phyloP scores from a whole-genome alignment of 2,329 filamentous ascomycete species.

The Pseudopyricularia javanii region DNA sequence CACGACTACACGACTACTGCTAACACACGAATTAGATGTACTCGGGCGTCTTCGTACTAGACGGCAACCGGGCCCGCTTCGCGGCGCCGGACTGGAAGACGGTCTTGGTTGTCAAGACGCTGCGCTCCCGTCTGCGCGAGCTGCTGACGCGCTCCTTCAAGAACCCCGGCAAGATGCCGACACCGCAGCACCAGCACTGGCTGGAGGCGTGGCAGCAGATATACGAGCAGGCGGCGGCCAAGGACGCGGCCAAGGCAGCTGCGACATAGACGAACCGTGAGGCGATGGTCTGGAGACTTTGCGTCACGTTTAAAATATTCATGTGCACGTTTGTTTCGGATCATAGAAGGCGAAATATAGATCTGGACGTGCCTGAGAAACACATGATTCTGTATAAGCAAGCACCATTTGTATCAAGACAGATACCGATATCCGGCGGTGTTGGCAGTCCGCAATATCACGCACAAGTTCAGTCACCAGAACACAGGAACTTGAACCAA shows the following conservation, averaged over 20 bases:
- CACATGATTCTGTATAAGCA: too few species aligned
- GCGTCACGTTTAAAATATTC: too few species aligned
- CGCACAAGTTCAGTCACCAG: too few species aligned
- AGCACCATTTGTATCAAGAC: too few species aligned
- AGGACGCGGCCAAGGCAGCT: slow-evolving; percentile 1
- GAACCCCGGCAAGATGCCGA: slow-evolving; percentile 47
- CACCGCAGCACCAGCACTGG: slow-evolving; percentile 60
- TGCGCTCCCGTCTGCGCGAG: slow-evolving; percentile 63
- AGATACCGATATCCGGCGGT: too few species aligned
- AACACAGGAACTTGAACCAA: neutral
- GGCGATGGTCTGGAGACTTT: too few species aligned
- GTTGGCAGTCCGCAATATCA: too few species aligned
- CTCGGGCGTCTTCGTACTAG: slow-evolving; percentile 73
- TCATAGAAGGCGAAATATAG: neutral
- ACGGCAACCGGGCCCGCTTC: slow-evolving; percentile 78
- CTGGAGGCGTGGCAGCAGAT: slow-evolving; percentile 62
- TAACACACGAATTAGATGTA: slow-evolving; percentile 47
- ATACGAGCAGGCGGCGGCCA: slow-evolving; percentile 39
- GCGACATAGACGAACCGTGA: too few species aligned
- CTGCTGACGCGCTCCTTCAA: slow-evolving; percentile 62
- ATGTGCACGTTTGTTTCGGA: neutral
- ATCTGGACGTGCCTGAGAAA: too few species aligned
- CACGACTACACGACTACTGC: neutral
- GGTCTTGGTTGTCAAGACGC: slow-evolving; percentile 74
- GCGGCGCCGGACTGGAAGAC: slow-evolving; percentile 80